These are phyloP conservation scores for Brassica napus DNA, from an alignment of 345 rosid species.

Conservation along the genomic window DNA sequence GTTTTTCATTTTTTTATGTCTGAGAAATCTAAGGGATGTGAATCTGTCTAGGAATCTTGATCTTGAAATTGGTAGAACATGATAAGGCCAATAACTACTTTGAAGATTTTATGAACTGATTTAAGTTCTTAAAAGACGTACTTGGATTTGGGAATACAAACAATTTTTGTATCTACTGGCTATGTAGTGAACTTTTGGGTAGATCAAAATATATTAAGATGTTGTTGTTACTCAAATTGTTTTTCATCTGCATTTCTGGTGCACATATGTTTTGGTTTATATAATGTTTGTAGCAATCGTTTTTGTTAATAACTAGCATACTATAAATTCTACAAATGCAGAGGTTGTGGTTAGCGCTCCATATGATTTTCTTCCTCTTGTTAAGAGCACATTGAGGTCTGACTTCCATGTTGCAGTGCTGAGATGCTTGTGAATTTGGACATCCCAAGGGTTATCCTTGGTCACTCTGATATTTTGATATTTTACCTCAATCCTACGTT, in stretches of 20 bases:
- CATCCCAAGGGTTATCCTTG: constrained; percentile 92
- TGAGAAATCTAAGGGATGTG: no score
- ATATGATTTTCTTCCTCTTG: constrained; percentile 69
- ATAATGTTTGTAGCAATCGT: not conserved
- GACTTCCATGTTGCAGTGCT: constrained; percentile 84
- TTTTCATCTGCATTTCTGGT: not conserved
- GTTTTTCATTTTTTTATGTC: no score
- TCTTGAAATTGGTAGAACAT: no score
- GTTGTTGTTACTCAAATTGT: not conserved
- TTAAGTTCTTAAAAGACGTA: no score
- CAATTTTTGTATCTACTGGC: not conserved
- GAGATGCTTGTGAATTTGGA: constrained; percentile 87
- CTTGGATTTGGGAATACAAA: not conserved
- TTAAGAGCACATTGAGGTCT: constrained; percentile 61
- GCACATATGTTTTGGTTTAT: not conserved
- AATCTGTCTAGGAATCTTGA: no score
- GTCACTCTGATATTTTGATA: constrained; percentile 65
- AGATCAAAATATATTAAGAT: not conserved
- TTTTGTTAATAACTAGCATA: not conserved
- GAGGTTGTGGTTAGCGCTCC: constrained; percentile 97
- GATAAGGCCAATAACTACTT: no score
- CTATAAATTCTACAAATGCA: constrained; percentile 25
- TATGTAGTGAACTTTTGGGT: not conserved
- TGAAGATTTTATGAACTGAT: no score
- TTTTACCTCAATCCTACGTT: constrained; percentile 5